These are phyloP conservation scores for Excoecaria cochinchinensis DNA, from an alignment of 345 rosid species.

Conservation along the genomic window DNA sequence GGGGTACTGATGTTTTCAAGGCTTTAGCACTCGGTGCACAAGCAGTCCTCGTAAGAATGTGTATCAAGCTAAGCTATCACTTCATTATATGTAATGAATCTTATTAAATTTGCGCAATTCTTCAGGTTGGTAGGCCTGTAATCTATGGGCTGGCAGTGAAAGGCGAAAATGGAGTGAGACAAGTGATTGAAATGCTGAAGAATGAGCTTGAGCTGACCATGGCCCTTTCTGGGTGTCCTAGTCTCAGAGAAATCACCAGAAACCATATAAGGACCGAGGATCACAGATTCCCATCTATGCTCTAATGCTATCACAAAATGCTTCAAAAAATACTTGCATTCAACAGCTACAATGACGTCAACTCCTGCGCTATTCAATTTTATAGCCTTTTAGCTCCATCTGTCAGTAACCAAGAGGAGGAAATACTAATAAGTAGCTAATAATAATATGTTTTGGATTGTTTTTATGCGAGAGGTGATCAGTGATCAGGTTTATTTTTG, in stretches of 20 bases:
- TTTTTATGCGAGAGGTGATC: no score
- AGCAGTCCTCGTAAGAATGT: slow-evolving; percentile 67
- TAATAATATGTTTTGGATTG: no score
- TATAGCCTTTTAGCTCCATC: no score
- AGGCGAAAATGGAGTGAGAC: slow-evolving; percentile 65
- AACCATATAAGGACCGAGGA: slow-evolving; percentile 48
- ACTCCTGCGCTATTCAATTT: not conserved
- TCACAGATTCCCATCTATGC: slow-evolving; percentile 51
- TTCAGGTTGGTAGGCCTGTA: slow-evolving; percentile 89
- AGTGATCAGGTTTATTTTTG: no score
- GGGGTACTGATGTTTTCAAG: slow-evolving; percentile 89
- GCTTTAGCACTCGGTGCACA: slow-evolving; percentile 87
- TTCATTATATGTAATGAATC: not conserved
- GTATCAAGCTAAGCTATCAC: not conserved
- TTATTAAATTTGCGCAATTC: not conserved
- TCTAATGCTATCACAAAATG: slow-evolving; percentile 20
- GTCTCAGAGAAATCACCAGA: slow-evolving; percentile 56
- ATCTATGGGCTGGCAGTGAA: slow-evolving; percentile 69
- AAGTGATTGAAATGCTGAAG: slow-evolving; percentile 67
- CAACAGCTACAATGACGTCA: no score
- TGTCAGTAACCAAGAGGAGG: no score
- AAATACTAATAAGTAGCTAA: no score
- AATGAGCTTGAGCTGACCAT: slow-evolving; percentile 73
- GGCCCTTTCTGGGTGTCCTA: slow-evolving; percentile 85
- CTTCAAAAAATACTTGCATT: no score